Percentiles rank a stretch among this genome's conserved stretches.
Conservation (phyloP, 179 eudicot species). For the Silene vulgaris region DNA sequence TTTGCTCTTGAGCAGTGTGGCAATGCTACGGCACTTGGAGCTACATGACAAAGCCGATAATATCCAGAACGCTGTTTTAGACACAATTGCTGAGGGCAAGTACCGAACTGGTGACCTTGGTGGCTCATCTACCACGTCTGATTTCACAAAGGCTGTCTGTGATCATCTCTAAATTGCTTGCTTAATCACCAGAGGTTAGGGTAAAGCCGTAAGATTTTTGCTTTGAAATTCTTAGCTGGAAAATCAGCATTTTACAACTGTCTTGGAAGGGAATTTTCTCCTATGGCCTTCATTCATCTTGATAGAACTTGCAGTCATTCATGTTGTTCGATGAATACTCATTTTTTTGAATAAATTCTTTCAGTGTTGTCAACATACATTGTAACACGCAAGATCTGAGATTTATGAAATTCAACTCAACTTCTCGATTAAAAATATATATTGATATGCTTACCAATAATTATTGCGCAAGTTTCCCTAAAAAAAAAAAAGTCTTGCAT, state of each 20-base stretch:
- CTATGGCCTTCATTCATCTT: not conserved
- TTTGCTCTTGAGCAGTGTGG: slow-evolving; percentile 74
- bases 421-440: too few species aligned
- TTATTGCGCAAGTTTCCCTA: too few species aligned
- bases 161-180: slow-evolving; percentile 54
- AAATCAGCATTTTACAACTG: slow-evolving; percentile 2
- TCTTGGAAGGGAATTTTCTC: slow-evolving; percentile 10
- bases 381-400: not conserved
- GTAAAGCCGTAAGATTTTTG: slow-evolving; percentile 11
- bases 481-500: too few species aligned
- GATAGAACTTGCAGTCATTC: too few species aligned
- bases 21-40: slow-evolving; percentile 82
- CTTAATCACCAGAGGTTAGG: not conserved
- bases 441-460: too few species aligned
- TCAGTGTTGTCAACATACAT: not conserved
- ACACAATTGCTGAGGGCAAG: slow-evolving; percentile 85
- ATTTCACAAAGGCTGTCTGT: slow-evolving; percentile 81
- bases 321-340: too few species aligned
- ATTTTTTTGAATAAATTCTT: slow-evolving; percentile 4
- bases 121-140: slow-evolving; percentile 67
- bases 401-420: too few species aligned
- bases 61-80: slow-evolving; percentile 71
- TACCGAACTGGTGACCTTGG: slow-evolving; percentile 93
- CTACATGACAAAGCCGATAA: slow-evolving; percentile 76
- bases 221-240: slow-evolving; percentile 17